These are phyloP conservation scores for Glaciozyma martinii DNA, from an alignment of 768 basidiomycete species.

Conservation along the genomic window DNA sequence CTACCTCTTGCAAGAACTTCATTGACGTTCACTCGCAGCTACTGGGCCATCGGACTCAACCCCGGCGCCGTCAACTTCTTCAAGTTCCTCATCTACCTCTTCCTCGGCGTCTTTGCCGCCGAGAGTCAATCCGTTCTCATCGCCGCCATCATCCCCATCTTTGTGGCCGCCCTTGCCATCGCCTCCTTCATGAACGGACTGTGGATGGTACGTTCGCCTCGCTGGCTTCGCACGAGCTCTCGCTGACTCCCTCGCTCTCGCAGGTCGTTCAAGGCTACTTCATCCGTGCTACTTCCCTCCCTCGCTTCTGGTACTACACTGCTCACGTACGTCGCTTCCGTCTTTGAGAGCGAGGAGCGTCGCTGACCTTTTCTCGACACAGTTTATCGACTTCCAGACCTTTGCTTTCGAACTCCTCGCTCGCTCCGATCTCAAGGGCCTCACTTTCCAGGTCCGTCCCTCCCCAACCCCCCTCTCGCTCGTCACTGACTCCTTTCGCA, in stretches of 20 bases:
- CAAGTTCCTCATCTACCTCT: constrained; percentile 51
- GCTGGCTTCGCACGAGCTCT: background rate
- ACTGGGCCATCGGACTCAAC: constrained; percentile 46
- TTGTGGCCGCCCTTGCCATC: constrained; percentile 54
- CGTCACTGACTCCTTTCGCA: background rate
- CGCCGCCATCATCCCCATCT: constrained; percentile 50
- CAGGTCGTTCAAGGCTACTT: constrained; percentile 35
- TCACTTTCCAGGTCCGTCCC: constrained; percentile 39
- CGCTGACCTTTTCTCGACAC: constrained; percentile 16
- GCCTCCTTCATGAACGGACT: constrained; percentile 46
- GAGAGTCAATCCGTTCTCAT: constrained; percentile 41
- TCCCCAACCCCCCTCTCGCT: too few species aligned
- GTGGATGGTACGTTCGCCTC: constrained; percentile 45
- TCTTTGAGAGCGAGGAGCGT: constrained; percentile 42
- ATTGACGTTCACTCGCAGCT: constrained; percentile 19
- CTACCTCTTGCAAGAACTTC: background rate
- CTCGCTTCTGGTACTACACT: constrained; percentile 51
- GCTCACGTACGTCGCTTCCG: background rate
- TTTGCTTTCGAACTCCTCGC: constrained; percentile 35
- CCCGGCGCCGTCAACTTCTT: constrained; percentile 48
- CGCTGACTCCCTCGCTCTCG: constrained; percentile 38
- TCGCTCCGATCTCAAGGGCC: constrained; percentile 48
- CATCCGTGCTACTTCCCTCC: constrained; percentile 50
- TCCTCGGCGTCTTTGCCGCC: constrained; percentile 49
- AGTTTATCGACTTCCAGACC: constrained; percentile 43